Base-by-base conservation (phyloP, 2,329 filamentous ascomycete species). In the Metarhizium brunneum region DNA sequence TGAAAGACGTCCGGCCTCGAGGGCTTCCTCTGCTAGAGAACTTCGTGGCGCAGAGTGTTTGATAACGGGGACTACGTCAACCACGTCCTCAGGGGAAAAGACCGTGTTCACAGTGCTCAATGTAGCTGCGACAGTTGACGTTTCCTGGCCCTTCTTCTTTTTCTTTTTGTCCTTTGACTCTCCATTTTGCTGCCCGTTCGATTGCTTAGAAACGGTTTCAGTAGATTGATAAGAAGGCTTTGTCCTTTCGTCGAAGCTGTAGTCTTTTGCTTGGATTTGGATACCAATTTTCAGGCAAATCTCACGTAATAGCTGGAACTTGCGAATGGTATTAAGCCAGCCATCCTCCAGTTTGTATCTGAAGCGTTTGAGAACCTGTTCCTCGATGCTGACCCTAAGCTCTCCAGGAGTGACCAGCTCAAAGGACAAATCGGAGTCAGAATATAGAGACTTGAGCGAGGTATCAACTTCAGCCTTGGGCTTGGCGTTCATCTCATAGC, bases 1-100 rank as follows among this genome's bases (percentile, higher is more conserved):
- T n/a, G 92, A 96, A 67, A 99, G 92, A 54, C 92, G 89, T 29
- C 94, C 94, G 56, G 92, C 94, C 71, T 99, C 94, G 47, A 99
- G 79, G 14, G 94, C 92, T 73, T 99, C 94, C 70, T 99, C 94
- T 0, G 94, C 92, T 58, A 99, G 81, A 30, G 90, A 79, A 69
- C 92, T 96, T 72, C 90, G 87, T 43, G 92, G 94, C 58, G 88
- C 86, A 4, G 94, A 94, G 69, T 99, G 92, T 78, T 97, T 97
- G 66, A 97, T 83, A 49, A 97, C 76, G 7, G 94, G 94, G n/a
- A 96, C 89, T 58, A 96, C 80, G 72, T 96, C 96, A 62, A 95
- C 73, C 60, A 99, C 81, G 64, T 99, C 91, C 58, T 96, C 91
- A 0, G 90, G 78, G 53, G 76, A 79, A 73, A 99, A 97, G 13